Evolutionary conservation across 1,284 basidiomycete genomes (phyloP).

Genomic region (Pisolithus thermaeus): DNA sequence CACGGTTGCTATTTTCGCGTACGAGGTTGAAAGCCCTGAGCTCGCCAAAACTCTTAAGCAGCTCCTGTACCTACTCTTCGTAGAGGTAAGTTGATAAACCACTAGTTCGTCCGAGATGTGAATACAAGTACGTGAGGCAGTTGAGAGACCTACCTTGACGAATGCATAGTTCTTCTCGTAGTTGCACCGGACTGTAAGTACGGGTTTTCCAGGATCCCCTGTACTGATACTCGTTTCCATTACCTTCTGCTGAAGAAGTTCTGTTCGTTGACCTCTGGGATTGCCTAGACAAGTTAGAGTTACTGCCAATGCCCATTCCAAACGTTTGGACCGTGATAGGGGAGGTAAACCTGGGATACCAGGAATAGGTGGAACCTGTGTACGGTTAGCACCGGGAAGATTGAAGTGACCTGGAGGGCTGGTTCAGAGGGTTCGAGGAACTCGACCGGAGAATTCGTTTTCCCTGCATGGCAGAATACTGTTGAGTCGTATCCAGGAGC

Average conservation of each 20-base stretch:
- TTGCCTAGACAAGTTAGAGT: slow-evolving; percentile 85
- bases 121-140: slow-evolving; percentile 1
- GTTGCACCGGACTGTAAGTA: slow-evolving; percentile 90
- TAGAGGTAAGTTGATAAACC: slow-evolving; percentile 93
- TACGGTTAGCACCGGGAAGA: slow-evolving; percentile 85
- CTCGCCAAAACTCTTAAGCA: slow-evolving; percentile 96
- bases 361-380: slow-evolving; percentile 77
- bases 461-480: slow-evolving; percentile 90
- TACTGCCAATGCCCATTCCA: slow-evolving; percentile 77
- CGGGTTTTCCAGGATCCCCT: slow-evolving; percentile 83
- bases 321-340: slow-evolving; percentile 79
- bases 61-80: slow-evolving; percentile 96
- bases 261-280: slow-evolving; percentile 88
- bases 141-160: slow-evolving; percentile 64
- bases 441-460: slow-evolving; percentile 52
- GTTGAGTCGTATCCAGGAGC: slow-evolving; percentile 85
- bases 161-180: slow-evolving; percentile 98
- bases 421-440: slow-evolving; percentile 8
- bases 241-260: slow-evolving; percentile 98
- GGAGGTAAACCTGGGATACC: slow-evolving; percentile 71
- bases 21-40: slow-evolving; percentile 97
- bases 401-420: slow-evolving; percentile 73
- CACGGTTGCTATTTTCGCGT: slow-evolving; percentile 83
- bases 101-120: slow-evolving; percentile 45
- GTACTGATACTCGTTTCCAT: slow-evolving; percentile 82